Percentiles rank a stretch among this genome's conserved stretches.
phyloP scores from a whole-genome alignment of 108 stramenopile species.

The Fragilaria radians region DNA sequence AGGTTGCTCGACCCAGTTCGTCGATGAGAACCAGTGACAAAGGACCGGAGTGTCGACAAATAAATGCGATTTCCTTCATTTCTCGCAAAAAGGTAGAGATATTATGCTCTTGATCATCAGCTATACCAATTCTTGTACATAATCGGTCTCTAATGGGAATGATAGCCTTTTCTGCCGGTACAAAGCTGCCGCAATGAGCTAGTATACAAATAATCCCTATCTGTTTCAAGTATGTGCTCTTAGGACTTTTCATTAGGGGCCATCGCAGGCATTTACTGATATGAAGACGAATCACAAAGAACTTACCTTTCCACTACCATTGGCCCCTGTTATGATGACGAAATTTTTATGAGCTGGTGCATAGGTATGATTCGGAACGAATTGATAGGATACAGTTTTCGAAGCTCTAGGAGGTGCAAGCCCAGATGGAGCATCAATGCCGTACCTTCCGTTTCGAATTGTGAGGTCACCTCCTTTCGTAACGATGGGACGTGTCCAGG shows the following conservation, averaged over 20 bases:
- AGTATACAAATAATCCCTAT: slow-evolving; percentile 86
- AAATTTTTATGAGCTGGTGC: slow-evolving; percentile 51
- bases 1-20: slow-evolving; percentile 93
- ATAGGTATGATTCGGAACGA: slow-evolving; percentile 78
- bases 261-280: not conserved
- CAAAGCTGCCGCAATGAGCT: slow-evolving; percentile 91
- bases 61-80: slow-evolving; percentile 90
- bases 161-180: slow-evolving; percentile 84
- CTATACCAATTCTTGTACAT: slow-evolving; percentile 80
- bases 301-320: slow-evolving; percentile 17
- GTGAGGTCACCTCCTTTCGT: slow-evolving; percentile 32
- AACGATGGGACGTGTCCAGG: slow-evolving; percentile 75
- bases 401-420: slow-evolving; percentile 7
- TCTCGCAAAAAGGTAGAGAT: slow-evolving; percentile 92
- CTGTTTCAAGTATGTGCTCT: slow-evolving; percentile 87
- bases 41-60: slow-evolving; percentile 74
- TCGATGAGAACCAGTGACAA: slow-evolving; percentile 86
- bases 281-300: no score
- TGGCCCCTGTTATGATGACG: slow-evolving; percentile 80
- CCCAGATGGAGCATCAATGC: slow-evolving; percentile 44
- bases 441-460: slow-evolving; percentile 78
- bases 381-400: slow-evolving; percentile 21
- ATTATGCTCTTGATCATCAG: slow-evolving; percentile 89
- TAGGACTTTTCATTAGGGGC: slow-evolving; percentile 14
- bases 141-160: slow-evolving; percentile 72